Evolutionary conservation across 306 rosid genomes (phyloP).

Genomic region (Rosa persica): DNA sequence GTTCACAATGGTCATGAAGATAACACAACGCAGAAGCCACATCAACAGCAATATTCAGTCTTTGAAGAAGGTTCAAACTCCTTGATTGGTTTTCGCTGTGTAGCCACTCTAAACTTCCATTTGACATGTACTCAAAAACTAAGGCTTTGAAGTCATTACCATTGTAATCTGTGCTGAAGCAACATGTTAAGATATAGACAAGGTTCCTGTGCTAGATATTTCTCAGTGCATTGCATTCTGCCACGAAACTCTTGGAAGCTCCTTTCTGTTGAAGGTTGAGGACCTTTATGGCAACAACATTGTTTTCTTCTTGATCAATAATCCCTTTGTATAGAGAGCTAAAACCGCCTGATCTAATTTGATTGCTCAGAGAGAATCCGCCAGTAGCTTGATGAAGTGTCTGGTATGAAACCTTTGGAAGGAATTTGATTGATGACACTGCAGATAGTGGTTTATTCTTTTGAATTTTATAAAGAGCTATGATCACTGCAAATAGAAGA

Average conservation of each 20-base stretch:
- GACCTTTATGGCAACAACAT: slow-evolving; percentile 38
- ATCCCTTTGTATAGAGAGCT: slow-evolving; percentile 39
- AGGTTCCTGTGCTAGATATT: slow-evolving; percentile 44
- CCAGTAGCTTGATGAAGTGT: slow-evolving; percentile 15
- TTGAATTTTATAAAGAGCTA: background rate
- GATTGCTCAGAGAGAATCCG: slow-evolving; percentile 20
- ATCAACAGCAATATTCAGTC: slow-evolving; percentile 33
- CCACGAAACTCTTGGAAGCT: slow-evolving; percentile 43
- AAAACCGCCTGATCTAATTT: slow-evolving; percentile 44
- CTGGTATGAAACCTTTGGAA: slow-evolving; percentile 10
- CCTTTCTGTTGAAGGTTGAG: slow-evolving; percentile 40
- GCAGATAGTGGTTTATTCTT: background rate
- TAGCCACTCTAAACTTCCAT: slow-evolving; percentile 45
- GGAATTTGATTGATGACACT: background rate
- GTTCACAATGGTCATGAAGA: slow-evolving; percentile 38
- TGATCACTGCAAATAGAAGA: background rate
- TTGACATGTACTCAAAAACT: slow-evolving; percentile 40
- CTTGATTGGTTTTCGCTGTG: slow-evolving; percentile 2
- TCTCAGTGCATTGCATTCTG: slow-evolving; percentile 40
- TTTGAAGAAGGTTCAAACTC: slow-evolving; percentile 32
- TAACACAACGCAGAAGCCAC: slow-evolving; percentile 43
- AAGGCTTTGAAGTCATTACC: slow-evolving; percentile 43
- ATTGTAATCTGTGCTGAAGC: slow-evolving; percentile 27
- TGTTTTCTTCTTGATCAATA: slow-evolving; percentile 20
- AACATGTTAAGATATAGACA: slow-evolving; percentile 40